Percentiles rank a stretch among this genome's conserved stretches.
These are phyloP conservation scores for Salix arbutifolia DNA, from an alignment of 345 rosid species.

Conservation along the genomic window DNA sequence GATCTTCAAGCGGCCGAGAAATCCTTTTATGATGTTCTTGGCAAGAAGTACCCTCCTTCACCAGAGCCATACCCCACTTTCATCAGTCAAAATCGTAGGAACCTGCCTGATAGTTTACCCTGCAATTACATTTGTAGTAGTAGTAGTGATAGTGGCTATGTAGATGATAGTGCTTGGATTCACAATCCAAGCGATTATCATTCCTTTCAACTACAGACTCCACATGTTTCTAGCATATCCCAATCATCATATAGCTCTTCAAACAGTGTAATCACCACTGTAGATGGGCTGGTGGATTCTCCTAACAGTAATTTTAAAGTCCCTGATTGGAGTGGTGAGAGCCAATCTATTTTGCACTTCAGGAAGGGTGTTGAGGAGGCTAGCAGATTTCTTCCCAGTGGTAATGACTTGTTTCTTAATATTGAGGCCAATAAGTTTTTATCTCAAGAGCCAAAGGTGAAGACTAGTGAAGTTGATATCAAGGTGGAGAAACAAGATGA, in stretches of 20 bases:
- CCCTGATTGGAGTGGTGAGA: slow-evolving; percentile 42
- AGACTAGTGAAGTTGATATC: slow-evolving; percentile 14
- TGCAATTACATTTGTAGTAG: slow-evolving; percentile 18
- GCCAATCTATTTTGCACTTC: slow-evolving; percentile 65
- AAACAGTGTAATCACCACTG: slow-evolving; percentile 32
- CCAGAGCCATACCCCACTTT: slow-evolving; percentile 22
- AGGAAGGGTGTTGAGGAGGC: slow-evolving; percentile 76
- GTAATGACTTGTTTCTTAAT: slow-evolving; percentile 36
- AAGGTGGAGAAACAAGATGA: slow-evolving; percentile 38
- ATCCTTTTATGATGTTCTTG: slow-evolving; percentile 60
- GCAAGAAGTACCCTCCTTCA: slow-evolving; percentile 61
- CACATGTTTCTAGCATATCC: slow-evolving; percentile 29
- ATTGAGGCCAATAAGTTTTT: slow-evolving; percentile 22
- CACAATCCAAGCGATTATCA: slow-evolving; percentile 30
- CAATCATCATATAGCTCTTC: slow-evolving; percentile 51
- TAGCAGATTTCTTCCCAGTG: slow-evolving; percentile 53
- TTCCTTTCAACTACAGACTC: slow-evolving; percentile 23
- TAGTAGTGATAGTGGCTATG: slow-evolving; percentile 10
- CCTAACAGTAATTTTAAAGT: slow-evolving; percentile 37
- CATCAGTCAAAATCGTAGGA: slow-evolving; percentile 19
- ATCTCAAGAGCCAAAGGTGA: slow-evolving; percentile 14
- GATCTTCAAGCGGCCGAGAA: slow-evolving; percentile 76
- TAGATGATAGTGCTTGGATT: slow-evolving; percentile 22
- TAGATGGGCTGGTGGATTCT: slow-evolving; percentile 51
- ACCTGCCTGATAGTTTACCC: slow-evolving; percentile 30